Evolutionary conservation across 768 basidiomycete genomes (phyloP), one percentile per base, ranked within the genome.

Genomic region (Boletus reticulatus): DNA sequence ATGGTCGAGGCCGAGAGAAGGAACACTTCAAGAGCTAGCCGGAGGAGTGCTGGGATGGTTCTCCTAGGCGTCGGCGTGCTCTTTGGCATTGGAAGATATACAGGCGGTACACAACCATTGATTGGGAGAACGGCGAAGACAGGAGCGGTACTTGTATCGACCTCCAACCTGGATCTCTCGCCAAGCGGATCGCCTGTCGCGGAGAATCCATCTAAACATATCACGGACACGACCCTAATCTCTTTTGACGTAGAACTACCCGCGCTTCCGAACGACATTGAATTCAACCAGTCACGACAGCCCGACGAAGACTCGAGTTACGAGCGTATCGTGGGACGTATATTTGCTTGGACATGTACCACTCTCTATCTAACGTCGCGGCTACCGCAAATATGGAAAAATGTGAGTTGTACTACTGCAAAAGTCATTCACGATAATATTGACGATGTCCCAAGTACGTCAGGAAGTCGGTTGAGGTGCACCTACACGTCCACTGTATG

Each of bases 331-430:
- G 74, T 98, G 47, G 97, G 97, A 1, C 87, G 97, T 4, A 83
- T 94, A 51, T 94, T 89, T 52, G 95, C 97, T 10, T 99, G 97
- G 97, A 67, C 88, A 19, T 98, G 96, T 68, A 94, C 95, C 2
- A 90, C 85, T 0, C 76, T 98, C 16, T 99, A 99, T 72, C 76
- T 99, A 36, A 98, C 96, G 4, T 92, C 89, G 4, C 84, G 97
- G 56, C 73, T 99, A 64, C 97, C 97, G 20, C 97, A 99, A 71
- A 97, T 99, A 59, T 98, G 97, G 97, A 96, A 95, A 73, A 98
- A 98, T 66, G 95, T 97, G 71, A 69, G 93, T 84, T 37, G 24
- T 43, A 31, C 20, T 46, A 22, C 20, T 48, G 20, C 43, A 43
- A 17, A 37, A 9, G 16, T 53, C 32, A 37, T 37, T 48, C 45